Percentiles rank a stretch among this genome's conserved stretches.
Evolutionary conservation across 108 stramenopile genomes (phyloP).

Genomic region (Skeletonema marinoi): DNA sequence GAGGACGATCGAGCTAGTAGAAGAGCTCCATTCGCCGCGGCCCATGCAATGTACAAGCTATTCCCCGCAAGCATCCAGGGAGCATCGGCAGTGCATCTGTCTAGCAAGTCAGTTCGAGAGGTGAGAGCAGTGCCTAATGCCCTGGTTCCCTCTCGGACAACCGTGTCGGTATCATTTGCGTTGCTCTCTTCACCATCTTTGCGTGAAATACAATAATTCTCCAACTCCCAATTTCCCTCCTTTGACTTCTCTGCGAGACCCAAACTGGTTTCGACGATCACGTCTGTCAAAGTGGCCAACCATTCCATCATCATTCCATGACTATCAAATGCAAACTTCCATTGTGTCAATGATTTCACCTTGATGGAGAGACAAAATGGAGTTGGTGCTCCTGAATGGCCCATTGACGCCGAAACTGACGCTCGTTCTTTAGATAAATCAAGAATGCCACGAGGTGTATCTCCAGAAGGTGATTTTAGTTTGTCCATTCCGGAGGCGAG

Average conservation of each 20-base stretch:
- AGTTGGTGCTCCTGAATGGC: slow-evolving; percentile 40
- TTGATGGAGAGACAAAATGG: slow-evolving; percentile 41
- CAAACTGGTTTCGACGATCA: slow-evolving; percentile 66
- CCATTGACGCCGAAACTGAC: slow-evolving; percentile 57
- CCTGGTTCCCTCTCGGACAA: neutral
- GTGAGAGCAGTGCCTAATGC: neutral
- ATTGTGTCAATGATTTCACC: slow-evolving; percentile 67
- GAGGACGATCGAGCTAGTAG: slow-evolving; percentile 48
- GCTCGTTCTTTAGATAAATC: slow-evolving; percentile 83
- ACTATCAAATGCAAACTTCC: slow-evolving; percentile 82
- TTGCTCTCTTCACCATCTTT: neutral
- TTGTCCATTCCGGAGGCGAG: slow-evolving; percentile 35
- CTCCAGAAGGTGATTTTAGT: slow-evolving; percentile 11
- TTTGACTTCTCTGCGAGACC: slow-evolving; percentile 22
- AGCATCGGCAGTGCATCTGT: slow-evolving; percentile 2
- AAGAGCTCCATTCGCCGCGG: slow-evolving; percentile 51
- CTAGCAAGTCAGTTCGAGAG: neutral
- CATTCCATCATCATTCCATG: slow-evolving; percentile 74
- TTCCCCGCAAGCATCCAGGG: slow-evolving; percentile 39
- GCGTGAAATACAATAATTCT: slow-evolving; percentile 27
- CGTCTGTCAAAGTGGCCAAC: slow-evolving; percentile 76
- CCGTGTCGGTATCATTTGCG: neutral
- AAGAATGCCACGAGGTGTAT: slow-evolving; percentile 65
- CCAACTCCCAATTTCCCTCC: slow-evolving; percentile 18
- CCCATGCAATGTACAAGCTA: slow-evolving; percentile 30